Conservation (phyloP, 1,284 basidiomycete genomes). For the Phylloporus sp. region DNA sequence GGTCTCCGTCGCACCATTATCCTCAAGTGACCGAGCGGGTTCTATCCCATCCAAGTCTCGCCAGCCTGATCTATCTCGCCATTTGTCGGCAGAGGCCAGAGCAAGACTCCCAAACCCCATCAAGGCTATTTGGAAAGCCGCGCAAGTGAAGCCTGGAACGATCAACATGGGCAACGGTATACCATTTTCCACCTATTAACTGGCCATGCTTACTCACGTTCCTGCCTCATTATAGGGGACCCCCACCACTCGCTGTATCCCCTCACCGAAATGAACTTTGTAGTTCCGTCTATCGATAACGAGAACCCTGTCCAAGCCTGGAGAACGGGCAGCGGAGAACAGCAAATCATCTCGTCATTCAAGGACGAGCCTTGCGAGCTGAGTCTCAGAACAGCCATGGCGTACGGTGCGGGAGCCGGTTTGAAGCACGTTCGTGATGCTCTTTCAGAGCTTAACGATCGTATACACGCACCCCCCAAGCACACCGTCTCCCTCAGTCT, state of each 20-base stretch:
- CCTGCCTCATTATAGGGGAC: conserved; percentile 28
- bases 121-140: conserved; percentile 43
- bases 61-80: conserved; percentile 40
- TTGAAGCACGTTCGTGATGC: conserved; percentile 39
- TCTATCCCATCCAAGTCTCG: conserved; percentile 32
- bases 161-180: conserved; percentile 45
- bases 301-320: conserved; percentile 40
- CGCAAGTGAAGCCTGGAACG: conserved; percentile 44
- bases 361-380: conserved; percentile 38
- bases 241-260: conserved; percentile 41
- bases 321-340: conserved; percentile 34
- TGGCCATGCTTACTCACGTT: conserved; percentile 9
- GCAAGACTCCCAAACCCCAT: conserved; percentile 42
- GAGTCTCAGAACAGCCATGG: conserved; percentile 41
- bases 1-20: conserved; percentile 35
- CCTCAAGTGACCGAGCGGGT: conserved; percentile 17
- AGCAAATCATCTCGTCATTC: conserved; percentile 37
- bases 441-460: conserved; percentile 41
- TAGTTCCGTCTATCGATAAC: conserved; percentile 39
- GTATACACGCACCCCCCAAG: conserved; percentile 41
- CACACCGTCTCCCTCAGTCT: conserved; percentile 42
- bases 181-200: neutral
- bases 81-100: conserved; percentile 41
- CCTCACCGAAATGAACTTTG: conserved; percentile 39
- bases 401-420: conserved; percentile 38